Conservation (phyloP, 768 basidiomycete species). For the Pisolithus sp. region DNA sequence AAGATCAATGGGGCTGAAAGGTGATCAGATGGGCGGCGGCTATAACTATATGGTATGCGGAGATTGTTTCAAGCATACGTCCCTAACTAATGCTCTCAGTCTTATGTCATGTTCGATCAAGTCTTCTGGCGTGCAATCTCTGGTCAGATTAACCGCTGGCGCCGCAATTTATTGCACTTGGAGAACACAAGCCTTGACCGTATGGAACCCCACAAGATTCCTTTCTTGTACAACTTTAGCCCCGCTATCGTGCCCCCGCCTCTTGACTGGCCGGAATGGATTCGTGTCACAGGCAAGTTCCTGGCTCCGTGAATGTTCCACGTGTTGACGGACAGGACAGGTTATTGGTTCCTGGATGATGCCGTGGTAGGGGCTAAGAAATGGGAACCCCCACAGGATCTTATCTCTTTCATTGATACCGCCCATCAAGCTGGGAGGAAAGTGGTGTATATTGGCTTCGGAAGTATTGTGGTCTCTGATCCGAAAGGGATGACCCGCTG, state of each 20-base stretch:
- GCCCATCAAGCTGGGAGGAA: conserved; percentile 76
- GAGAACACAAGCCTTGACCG: conserved; percentile 83
- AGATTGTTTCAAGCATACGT: neutral
- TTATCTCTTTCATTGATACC: conserved; percentile 75
- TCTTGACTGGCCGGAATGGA: conserved; percentile 99
- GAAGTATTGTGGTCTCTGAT: conserved; percentile 94
- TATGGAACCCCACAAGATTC: conserved; percentile 96
- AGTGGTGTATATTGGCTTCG: conserved; percentile 96
- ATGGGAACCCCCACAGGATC: conserved; percentile 80
- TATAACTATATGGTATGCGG: conserved; percentile 93
- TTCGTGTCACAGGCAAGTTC: conserved; percentile 73
- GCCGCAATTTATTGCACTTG: conserved; percentile 68
- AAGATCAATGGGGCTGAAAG: conserved; percentile 11
- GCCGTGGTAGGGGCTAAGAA: conserved; percentile 84
- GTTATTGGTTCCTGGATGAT: conserved; percentile 96
- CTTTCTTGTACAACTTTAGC: conserved; percentile 97
- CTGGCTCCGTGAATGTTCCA: conserved; percentile 3
- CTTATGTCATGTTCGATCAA: conserved; percentile 96
- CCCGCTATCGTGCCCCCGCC: conserved; percentile 87
- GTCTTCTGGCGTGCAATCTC: conserved; percentile 95
- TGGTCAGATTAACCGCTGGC: conserved; percentile 93
- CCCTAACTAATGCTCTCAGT: conserved; percentile 34
- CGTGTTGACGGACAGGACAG: conserved; percentile 32
- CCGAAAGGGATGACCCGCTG: conserved; percentile 88
- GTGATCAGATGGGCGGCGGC: conserved; percentile 78